Percentiles rank a stretch among this genome's conserved stretches.
Conservation (phyloP, 2,329 filamentous ascomycete species). For the Aspergillus terreus region DNA sequence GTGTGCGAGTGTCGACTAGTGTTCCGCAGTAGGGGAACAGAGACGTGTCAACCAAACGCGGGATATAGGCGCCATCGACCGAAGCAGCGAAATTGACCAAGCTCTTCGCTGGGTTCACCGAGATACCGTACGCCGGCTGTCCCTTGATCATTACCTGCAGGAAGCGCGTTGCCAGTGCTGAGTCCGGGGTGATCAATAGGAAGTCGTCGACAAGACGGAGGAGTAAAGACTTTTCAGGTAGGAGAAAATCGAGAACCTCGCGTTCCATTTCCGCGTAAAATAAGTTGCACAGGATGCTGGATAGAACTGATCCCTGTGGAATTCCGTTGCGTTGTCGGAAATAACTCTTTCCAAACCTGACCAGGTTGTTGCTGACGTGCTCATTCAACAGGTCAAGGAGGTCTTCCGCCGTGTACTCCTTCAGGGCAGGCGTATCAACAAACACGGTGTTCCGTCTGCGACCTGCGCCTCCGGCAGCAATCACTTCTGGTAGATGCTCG, state of each 20-base stretch:
- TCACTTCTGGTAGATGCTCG: constrained; percentile 43
- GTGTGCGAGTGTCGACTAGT: constrained; percentile 67
- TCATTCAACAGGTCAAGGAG: constrained; percentile 69
- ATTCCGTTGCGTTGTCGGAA: constrained; percentile 88
- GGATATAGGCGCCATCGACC: constrained; percentile 53
- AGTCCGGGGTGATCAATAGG: constrained; percentile 73
- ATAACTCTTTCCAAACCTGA: constrained; percentile 83
- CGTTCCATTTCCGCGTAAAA: constrained; percentile 88
- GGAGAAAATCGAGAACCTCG: constrained; percentile 64
- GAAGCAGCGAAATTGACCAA: constrained; percentile 74
- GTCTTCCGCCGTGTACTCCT: constrained; percentile 53
- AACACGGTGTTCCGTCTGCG: constrained; percentile 69
- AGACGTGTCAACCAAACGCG: constrained; percentile 42
- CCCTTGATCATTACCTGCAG: constrained; percentile 76
- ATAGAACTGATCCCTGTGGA: constrained; percentile 87
- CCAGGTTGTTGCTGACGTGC: constrained; percentile 79
- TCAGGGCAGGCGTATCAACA: constrained; percentile 63
- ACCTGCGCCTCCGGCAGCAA: constrained; percentile 33
- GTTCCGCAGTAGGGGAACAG: constrained; percentile 86
- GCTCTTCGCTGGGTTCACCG: constrained; percentile 73
- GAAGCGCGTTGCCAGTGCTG: constrained; percentile 65
- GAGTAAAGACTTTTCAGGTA: constrained; percentile 60
- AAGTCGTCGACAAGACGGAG: constrained; percentile 91
- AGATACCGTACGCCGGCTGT: constrained; percentile 73
- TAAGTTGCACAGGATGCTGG: constrained; percentile 84